Conservation (phyloP, 441 rosid genomes). For the Raphanus hybrid region DNA sequence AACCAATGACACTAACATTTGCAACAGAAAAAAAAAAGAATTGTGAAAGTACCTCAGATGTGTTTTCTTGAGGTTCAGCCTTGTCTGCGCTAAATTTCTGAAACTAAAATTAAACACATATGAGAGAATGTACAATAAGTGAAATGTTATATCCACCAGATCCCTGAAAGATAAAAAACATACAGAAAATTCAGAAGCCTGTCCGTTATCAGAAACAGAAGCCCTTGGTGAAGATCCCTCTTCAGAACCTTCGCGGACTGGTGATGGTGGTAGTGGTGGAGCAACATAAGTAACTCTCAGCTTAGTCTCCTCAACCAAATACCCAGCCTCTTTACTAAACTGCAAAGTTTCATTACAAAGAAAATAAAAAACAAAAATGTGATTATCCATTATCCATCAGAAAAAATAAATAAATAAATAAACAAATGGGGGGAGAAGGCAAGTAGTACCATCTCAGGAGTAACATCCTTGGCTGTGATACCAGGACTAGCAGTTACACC, state of each 20-base stretch:
- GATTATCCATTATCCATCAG: neutral
- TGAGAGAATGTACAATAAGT: neutral
- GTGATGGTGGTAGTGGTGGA: constrained; percentile 79
- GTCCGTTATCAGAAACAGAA: constrained; percentile 67
- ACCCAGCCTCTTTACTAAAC: constrained; percentile 64
- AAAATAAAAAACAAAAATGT: neutral
- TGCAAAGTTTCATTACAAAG: constrained; percentile 23
- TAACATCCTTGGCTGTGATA: constrained; percentile 60
- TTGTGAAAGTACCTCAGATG: constrained; percentile 53
- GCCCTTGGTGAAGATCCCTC: constrained; percentile 81
- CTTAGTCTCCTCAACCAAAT: constrained; percentile 72
- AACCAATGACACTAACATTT: neutral
- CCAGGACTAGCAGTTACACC: constrained; percentile 59
- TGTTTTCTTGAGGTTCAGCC: constrained; percentile 55
- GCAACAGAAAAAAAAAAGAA: neutral
- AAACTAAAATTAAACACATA: constrained; percentile 46
- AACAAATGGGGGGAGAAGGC: neutral
- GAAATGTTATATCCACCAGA: neutral
- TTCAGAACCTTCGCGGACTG: constrained; percentile 80
- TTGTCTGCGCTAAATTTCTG: constrained; percentile 49
- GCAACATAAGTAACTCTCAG: constrained; percentile 71
- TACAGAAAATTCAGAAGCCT: constrained; percentile 48
- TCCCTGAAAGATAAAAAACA: constrained; percentile 12
- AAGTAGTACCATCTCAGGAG: constrained; percentile 46
- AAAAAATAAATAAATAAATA: neutral